These are phyloP conservation scores for Coprinopsis strossmayeri DNA, from an alignment of 768 basidiomycete genomes.

Conservation along the genomic window DNA sequence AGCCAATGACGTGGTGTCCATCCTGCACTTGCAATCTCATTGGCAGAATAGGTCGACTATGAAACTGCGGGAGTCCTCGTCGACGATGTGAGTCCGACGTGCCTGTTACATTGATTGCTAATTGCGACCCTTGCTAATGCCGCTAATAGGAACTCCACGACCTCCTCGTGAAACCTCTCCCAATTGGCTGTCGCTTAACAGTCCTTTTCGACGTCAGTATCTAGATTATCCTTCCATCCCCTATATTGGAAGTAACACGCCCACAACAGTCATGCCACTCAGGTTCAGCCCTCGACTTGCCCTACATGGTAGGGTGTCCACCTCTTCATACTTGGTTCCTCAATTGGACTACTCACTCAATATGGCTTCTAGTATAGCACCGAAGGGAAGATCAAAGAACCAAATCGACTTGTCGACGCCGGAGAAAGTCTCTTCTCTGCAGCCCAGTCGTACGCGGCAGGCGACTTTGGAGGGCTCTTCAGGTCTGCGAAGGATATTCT, in stretches of 20 bases:
- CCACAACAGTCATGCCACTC: constrained; percentile 63
- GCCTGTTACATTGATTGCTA: neutral
- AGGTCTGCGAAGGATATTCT: constrained; percentile 66
- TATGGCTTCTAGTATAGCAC: constrained; percentile 66
- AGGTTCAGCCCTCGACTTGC: constrained; percentile 75
- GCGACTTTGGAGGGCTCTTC: constrained; percentile 76
- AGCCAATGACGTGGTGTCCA: no score
- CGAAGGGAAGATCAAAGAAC: constrained; percentile 92
- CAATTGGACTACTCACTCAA: neutral
- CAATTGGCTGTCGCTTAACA: constrained; percentile 87
- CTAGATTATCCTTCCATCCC: neutral
- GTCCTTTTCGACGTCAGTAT: constrained; percentile 52
- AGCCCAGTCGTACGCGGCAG: constrained; percentile 64
- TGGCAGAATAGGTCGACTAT: constrained; percentile 38
- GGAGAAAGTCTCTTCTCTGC: constrained; percentile 68
- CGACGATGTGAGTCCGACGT: constrained; percentile 65
- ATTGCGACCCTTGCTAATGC: neutral
- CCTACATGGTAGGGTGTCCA: constrained; percentile 46
- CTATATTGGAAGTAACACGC: neutral
- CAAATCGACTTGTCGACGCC: constrained; percentile 79
- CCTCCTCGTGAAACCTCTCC: constrained; percentile 75
- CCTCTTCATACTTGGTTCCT: neutral
- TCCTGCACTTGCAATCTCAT: no score
- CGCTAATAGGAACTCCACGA: constrained; percentile 58
- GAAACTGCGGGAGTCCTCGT: constrained; percentile 68